Conservation (phyloP, 2,329 filamentous ascomycete species). For the Pseudogymnoascus sp. region DNA sequence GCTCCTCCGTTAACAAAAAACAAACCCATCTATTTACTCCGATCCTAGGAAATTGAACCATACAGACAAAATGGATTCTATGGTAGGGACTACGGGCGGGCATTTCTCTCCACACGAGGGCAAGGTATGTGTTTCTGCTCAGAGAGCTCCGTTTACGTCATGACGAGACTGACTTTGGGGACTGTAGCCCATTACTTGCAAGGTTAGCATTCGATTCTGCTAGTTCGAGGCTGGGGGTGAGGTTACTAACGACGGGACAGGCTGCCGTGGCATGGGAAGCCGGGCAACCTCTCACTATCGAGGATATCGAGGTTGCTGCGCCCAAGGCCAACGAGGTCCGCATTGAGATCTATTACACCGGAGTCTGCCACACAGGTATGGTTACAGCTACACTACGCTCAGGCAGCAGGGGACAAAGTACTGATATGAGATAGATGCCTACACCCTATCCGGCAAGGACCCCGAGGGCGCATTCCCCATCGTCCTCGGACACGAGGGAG, state of each 20-base stretch:
- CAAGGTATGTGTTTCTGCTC: slow-evolving; percentile 6
- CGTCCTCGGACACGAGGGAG: slow-evolving; percentile 82
- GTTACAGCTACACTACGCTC: slow-evolving; percentile 18
- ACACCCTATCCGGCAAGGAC: slow-evolving; percentile 92
- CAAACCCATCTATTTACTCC: neutral
- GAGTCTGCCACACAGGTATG: slow-evolving; percentile 94
- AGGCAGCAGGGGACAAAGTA: neutral
- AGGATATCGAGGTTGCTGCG: slow-evolving; percentile 85
- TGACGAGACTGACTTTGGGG: neutral
- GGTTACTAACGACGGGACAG: slow-evolving; percentile 29
- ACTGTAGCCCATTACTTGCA: slow-evolving; percentile 83
- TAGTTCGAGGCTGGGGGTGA: neutral
- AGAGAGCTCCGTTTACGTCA: slow-evolving; percentile 1
- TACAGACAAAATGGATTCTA: slow-evolving; percentile 6
- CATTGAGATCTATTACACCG: slow-evolving; percentile 94
- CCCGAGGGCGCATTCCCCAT: slow-evolving; percentile 91
- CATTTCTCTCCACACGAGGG: slow-evolving; percentile 8
- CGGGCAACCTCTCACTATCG: slow-evolving; percentile 77
- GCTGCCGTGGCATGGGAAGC: slow-evolving; percentile 97
- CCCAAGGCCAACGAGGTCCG: slow-evolving; percentile 91
- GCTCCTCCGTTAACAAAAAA: neutral
- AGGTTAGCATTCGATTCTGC: slow-evolving; percentile 37
- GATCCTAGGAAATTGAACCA: neutral
- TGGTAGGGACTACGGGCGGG: slow-evolving; percentile 2
- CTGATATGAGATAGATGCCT: slow-evolving; percentile 56